phyloP scores from a whole-genome alignment of 169 alveolate species.

The Plasmodium coatneyi region DNA sequence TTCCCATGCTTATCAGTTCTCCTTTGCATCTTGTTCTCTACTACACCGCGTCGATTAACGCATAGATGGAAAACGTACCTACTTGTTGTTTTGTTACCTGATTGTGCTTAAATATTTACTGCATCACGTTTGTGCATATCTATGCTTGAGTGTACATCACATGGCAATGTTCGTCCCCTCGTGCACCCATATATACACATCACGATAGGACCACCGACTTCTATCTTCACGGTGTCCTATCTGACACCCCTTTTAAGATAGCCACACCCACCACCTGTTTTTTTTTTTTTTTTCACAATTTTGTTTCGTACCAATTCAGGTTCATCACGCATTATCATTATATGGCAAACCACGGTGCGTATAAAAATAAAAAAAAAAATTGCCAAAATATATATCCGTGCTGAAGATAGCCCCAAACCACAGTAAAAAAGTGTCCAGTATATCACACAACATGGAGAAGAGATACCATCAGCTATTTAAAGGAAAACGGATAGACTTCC shows the following conservation, averaged over 20 bases:
- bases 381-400: neutral
- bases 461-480: slow-evolving; percentile 63
- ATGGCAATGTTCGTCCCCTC: neutral
- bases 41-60: slow-evolving; percentile 6
- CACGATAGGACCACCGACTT: neutral
- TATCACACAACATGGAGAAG: slow-evolving; percentile 39
- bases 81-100: neutral
- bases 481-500: slow-evolving; percentile 72
- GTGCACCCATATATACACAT: neutral
- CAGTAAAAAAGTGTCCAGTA: neutral
- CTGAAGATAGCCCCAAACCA: neutral
- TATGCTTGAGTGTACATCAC: neutral
- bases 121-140: neutral
- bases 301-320: neutral
- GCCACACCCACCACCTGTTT: neutral
- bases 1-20: neutral
- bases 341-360: neutral
- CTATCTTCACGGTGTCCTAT: neutral
- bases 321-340: neutral
- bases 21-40: neutral
- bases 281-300: neutral
- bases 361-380: neutral
- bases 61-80: neutral
- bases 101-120: slow-evolving; percentile 3
- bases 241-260: neutral